phyloP scores from a whole-genome alignment of 257 asterid genomes.

The Leonotis leonurus region DNA sequence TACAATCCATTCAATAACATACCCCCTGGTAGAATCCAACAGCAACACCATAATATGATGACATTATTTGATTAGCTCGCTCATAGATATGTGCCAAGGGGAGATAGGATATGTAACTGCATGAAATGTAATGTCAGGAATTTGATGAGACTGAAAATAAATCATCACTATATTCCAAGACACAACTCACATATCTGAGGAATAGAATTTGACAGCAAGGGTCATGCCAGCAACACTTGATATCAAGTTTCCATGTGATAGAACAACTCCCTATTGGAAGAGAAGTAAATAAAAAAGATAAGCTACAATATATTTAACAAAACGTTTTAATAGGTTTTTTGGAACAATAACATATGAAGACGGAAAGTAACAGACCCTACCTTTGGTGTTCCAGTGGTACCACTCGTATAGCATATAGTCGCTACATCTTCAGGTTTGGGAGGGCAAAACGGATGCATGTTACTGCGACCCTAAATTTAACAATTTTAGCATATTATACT shows the following conservation, averaged over 20 bases:
- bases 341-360: slow-evolving; percentile 7
- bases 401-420: slow-evolving; percentile 96
- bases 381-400: slow-evolving; percentile 99
- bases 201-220: slow-evolving; percentile 36
- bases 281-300: slow-evolving; percentile 6
- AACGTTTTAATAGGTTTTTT: slow-evolving; percentile 3
- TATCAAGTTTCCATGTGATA: slow-evolving; percentile 75
- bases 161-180: slow-evolving; percentile 15
- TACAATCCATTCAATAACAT: slow-evolving; percentile 16
- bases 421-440: slow-evolving; percentile 82
- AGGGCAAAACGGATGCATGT: slow-evolving; percentile 63
- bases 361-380: slow-evolving; percentile 28
- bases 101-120: slow-evolving; percentile 90
- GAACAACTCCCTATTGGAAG: slow-evolving; percentile 65
- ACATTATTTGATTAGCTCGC: slow-evolving; percentile 75
- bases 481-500: not conserved
- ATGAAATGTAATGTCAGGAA: slow-evolving; percentile 8
- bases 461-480: slow-evolving; percentile 52
- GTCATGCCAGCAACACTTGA: slow-evolving; percentile 74
- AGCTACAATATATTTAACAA: not conserved
- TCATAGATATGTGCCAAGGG: slow-evolving; percentile 98
- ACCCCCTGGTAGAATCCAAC: slow-evolving; percentile 96
- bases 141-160: slow-evolving; percentile 3
- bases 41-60: slow-evolving; percentile 55
- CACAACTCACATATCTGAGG: slow-evolving; percentile 78